Conservation (phyloP, 768 basidiomycete genomes). For the Tulasnella sp. region DNA sequence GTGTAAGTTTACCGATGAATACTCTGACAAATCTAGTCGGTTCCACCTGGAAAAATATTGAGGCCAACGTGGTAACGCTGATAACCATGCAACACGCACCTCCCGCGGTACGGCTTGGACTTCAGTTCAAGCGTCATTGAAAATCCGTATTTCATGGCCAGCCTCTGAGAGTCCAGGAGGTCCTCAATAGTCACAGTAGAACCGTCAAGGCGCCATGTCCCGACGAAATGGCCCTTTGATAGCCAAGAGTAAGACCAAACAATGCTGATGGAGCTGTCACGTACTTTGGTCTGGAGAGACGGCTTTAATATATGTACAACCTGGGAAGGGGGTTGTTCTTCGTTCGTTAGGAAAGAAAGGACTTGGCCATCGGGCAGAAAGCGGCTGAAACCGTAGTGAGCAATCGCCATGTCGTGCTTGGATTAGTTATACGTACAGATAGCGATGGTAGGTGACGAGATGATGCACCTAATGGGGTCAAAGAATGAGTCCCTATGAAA, state of each 20-base stretch:
- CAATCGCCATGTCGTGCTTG: neutral
- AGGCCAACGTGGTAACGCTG: neutral
- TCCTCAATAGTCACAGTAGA: slow-evolving; percentile 48
- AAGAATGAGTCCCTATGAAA: neutral
- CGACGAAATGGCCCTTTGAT: slow-evolving; percentile 53
- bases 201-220: slow-evolving; percentile 58
- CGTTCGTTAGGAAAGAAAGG: slow-evolving; percentile 72
- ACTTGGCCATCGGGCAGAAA: slow-evolving; percentile 83
- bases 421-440: slow-evolving; percentile 42
- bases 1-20: slow-evolving; percentile 63
- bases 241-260: neutral
- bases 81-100: slow-evolving; percentile 34
- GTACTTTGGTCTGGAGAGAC: slow-evolving; percentile 63
- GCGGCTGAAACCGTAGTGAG: slow-evolving; percentile 37
- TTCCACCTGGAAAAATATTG: slow-evolving; percentile 25
- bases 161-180: slow-evolving; percentile 47
- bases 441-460: slow-evolving; percentile 85
- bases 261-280: slow-evolving; percentile 1
- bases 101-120: slow-evolving; percentile 75
- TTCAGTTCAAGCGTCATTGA: slow-evolving; percentile 57
- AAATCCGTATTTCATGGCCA: slow-evolving; percentile 46
- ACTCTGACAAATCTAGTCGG: slow-evolving; percentile 58
- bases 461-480: slow-evolving; percentile 57
- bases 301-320: slow-evolving; percentile 68
- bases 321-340: slow-evolving; percentile 54